Base-by-base conservation (phyloP, 148 eudicot genomes). In the Nepenthes gracilis region DNA sequence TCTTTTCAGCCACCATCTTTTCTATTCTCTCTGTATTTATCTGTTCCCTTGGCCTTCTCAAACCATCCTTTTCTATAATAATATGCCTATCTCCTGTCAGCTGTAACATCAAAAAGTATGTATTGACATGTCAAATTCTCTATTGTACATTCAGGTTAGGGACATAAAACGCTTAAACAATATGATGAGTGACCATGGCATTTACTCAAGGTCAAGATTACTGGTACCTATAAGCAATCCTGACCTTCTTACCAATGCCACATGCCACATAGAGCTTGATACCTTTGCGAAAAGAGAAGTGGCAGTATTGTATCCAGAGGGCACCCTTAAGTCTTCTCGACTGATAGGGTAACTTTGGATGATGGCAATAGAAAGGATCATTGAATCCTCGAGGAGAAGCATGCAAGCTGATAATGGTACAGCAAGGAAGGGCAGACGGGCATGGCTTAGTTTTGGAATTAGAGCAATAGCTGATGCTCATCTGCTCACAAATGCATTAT, bases 171-270 rank as follows among this genome's bases (percentile, higher is more conserved):
- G 97, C 36, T 55, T 94, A 69, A 94, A 94, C 81, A 94, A 89
- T 75, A 94, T 94, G 99, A 89, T 94, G 92, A 89, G 99, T 62
- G 99, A 94, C 67, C 97, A 94, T 58, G 99, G 99, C 55, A 94
- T 94, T 69, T 78, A 84, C 76, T 94, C 97, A 23, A 79, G 99
- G 76, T 92, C 85, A 63, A 76, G 99, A 56, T 66, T 94, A 63
- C 84, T 94, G 14, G 81, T 94, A 58, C 99, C 95, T 7, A 61
- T 94, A 33, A 83, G 73, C 74, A 75, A 78, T 11, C 86, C 90
- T 1, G 78, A 75, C 57, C 54, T 83, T 57, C 93, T 94, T 36
- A 63, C 76, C 37, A 65, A 78, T 36, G 74, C 77, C 59, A 89
- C 87, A 36, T 94, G 97, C 84, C 89, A 94, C 83, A 89, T 94